Base-by-base conservation (phyloP, 1,284 basidiomycete genomes). In the Rhodotorula sp. region DNA sequence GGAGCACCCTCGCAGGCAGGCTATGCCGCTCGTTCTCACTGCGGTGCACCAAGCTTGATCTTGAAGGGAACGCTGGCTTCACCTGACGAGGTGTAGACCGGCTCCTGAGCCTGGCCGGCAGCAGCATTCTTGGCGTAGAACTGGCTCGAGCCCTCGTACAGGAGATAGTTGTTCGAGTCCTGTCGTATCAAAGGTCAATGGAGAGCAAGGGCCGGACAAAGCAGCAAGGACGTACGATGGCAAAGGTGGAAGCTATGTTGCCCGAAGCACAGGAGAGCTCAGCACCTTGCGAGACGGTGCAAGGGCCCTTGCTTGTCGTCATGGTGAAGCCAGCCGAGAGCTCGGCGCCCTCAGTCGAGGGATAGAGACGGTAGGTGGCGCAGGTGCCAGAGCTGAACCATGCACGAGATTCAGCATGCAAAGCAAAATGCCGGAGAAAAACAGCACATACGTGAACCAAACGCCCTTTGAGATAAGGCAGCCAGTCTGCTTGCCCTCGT, bases 251-350 rank as follows among this genome's bases (percentile, higher is more conserved):
- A 4, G 81, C 80, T n/a, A 82, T 72, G 17, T 85, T 83, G 3
- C 84, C 82, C 66, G 81, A 84, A 19, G 84, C 86, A 75, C 86
- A 87, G 0, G 82, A 76, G 64, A 87, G 81, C 19, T 53, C 25
- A 2, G 77, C 67, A 13, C 83, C 84, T 0, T 16, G 17, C 42
- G 79, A 74, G 45, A 86, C 81, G 23, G 84, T 84, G 77, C 86
- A 87, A 64, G 79, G 82, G 7, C 85, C 85, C 74, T 86, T 86
- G 19, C 84, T 85, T n/a, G 85, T 84, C 14, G 80, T 83, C 81
- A 87, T 81, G 3, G 85, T 86, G 78, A 87, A 69, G 54, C 61
- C 52, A 14, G 55, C 2, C 5, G 58, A 27, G 16, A 58, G 56
- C 4, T 48, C 44, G 41, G 54, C 19, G 19, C 57, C 16, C n/a